phyloP scores from a whole-genome alignment of 306 rosid genomes.

The Glycine latifolia region DNA sequence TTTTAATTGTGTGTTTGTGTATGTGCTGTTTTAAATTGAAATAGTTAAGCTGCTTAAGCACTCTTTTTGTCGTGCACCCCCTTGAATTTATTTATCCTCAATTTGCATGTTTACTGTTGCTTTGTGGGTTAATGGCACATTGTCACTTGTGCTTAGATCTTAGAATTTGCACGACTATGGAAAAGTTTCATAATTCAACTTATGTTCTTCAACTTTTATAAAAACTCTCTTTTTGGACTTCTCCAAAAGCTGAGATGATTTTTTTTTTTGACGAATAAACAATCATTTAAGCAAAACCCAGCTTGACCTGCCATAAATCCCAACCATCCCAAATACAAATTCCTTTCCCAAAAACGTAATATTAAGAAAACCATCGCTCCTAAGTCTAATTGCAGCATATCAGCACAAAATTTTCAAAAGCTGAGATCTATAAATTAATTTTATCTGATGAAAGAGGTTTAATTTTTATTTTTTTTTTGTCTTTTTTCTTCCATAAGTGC shows the following conservation, averaged over 20 bases:
- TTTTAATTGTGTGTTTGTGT: background rate
- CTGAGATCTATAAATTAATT: no score
- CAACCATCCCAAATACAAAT: no score
- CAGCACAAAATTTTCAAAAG: no score
- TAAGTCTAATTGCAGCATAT: no score
- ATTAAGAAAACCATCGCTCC: no score
- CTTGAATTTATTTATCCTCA: background rate
- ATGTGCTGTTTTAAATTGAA: constrained; percentile 31
- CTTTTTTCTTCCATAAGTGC: background rate
- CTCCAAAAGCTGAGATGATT: background rate
- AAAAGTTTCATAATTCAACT: background rate
- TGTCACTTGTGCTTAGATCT: constrained; percentile 33
- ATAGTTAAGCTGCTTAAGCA: background rate
- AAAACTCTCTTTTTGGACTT: background rate
- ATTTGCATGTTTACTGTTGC: constrained; percentile 33
- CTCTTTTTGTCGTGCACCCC: background rate
- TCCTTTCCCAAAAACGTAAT: no score
- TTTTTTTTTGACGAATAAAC: no score
- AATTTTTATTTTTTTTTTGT: background rate
- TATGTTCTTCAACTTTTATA: background rate
- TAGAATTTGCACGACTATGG: constrained; percentile 19
- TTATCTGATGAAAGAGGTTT: background rate
- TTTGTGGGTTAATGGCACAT: background rate
- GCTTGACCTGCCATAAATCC: no score
- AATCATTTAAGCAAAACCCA: no score